Evolutionary conservation across 2,329 filamentous ascomycete species (phyloP).

Genomic region (Nannizzia gypsea): DNA sequence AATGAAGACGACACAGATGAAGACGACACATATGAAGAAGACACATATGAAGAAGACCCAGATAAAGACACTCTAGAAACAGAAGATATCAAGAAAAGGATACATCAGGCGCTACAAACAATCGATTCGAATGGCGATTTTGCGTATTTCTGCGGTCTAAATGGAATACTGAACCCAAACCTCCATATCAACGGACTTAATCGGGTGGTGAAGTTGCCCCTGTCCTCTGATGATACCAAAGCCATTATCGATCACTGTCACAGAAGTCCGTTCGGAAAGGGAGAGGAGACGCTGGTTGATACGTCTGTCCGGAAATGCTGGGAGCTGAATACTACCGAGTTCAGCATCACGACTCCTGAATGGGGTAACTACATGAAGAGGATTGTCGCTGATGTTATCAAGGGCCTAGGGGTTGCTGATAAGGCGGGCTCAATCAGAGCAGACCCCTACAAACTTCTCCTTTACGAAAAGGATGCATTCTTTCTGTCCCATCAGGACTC

Average conservation of each 20-base stretch:
- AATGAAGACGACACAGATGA: not conserved
- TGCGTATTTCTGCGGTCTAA: not conserved
- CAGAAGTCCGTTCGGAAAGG: constrained; percentile 27
- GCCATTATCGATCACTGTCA: constrained; percentile 14
- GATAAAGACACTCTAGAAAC: not conserved
- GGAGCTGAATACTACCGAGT: constrained; percentile 32
- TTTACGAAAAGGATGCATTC: constrained; percentile 42
- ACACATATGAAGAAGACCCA: not conserved
- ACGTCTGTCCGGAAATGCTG: constrained; percentile 33
- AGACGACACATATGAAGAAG: not conserved
- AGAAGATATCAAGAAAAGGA: not conserved
- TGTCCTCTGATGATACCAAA: constrained; percentile 13
- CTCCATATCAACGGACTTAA: constrained; percentile 13
- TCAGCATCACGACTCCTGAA: constrained; percentile 26
- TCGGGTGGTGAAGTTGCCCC: constrained; percentile 13
- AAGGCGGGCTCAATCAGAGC: constrained; percentile 18
- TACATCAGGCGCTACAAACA: not conserved
- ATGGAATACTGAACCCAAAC: constrained; percentile 11
- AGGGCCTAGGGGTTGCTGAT: not conserved
- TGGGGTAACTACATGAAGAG: constrained; percentile 22
- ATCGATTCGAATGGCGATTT: constrained; percentile 3
- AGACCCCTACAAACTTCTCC: constrained; percentile 38
- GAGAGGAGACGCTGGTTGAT: constrained; percentile 31
- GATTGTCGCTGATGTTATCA: constrained; percentile 9
- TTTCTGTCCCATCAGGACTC: constrained; percentile 40